Base-by-base conservation (phyloP, 2,329 filamentous ascomycete species). In the Fusarium poae region DNA sequence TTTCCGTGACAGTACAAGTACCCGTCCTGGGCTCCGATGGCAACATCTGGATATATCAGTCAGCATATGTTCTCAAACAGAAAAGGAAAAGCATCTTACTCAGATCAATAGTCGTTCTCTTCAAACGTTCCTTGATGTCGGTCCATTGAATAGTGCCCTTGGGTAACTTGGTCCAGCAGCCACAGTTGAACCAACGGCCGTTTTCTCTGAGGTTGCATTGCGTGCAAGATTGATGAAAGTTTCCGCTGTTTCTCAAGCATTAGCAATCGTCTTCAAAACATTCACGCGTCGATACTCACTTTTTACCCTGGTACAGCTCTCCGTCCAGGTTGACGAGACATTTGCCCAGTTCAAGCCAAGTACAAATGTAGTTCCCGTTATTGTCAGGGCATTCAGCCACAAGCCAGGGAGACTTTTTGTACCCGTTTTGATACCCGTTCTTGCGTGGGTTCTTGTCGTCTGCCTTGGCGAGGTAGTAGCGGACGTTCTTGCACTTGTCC, bases 281-380 rank as follows among this genome's bases (percentile, higher is more conserved):
- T 15, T 39, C 16, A 46, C n/a, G 29, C n/a, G 4, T 15, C 8
- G 4, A 4, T 8, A 56, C 65, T 57, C 16, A 68, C 57, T 49
- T 56, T 1, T 37, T 23, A 12, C 49, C 60, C 5, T 58, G 44
- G 9, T 42, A 27, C 1, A 73, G 48, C 12, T 51, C 42, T 18
- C 71, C 71, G 11, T 61, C 39, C 4, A 40, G 12, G 39, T 73
- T 73, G 8, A 50, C 27, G 20, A 73, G 39, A 9, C 71, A 73
- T 7, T 64, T 54, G 9, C 66, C 65, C 16, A 73, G 35, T 20
- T 59, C 30, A n/a, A 73, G 44, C 50, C 49, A 64, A 10, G 63
- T 68, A 23, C 71, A 73, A 6, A 40, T 20, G 29, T 57, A 49
- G 5, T 68, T 56, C 3, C 71, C 62, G 0, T 65, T 48, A 8